Base-by-base conservation (phyloP, 192 early-diverging fungal species). In the Backusella parvicylindrica region DNA sequence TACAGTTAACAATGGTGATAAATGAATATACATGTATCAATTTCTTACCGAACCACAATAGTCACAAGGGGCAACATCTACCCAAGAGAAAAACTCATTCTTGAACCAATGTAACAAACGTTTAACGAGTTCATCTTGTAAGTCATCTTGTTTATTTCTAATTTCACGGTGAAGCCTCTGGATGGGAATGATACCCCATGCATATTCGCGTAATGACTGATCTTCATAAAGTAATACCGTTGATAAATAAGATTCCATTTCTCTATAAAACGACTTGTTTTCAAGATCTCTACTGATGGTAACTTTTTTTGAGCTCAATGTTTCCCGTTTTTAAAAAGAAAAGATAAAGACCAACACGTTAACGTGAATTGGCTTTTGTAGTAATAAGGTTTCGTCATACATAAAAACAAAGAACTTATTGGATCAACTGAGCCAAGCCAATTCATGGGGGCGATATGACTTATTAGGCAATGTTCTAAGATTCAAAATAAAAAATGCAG, bases 61-160 rank as follows among this genome's bases (percentile, higher is more conserved):
- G 28, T 71, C 72, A 63, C 87, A 88, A 1, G 81, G 77, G 16
- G 81, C 79, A 33, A 77, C 41, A 53, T 88, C 76, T 8, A 86
- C 82, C 87, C 87, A 88, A 6, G 72, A 75, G 68, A 88, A 88
- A 53, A 84, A 88, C 12, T 84, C 85, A 7, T 72, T 75, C 53
- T 88, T 88, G 72, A 87, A 88, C 87, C 87, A 88, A 21, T 79
- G 72, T 56, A 88, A 37, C 16, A 87, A 69, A 11, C 81, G 74
- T 15, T 75, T 76, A 13, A 79, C 65, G 21, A 82, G 47, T 2
- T 82, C 60, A 28, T 75, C 73, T 40, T 79, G 76, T 6, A 66
- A 12, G 6, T 37, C 13, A 4, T 36, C 41, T 4, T 41, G 63
- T 4, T 7, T 15, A 38, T 9, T 38, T 56, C 82, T 82, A 1